A percentile compares a stretch with the other conserved stretches of the same genome.
Conservation (phyloP, 2,329 filamentous ascomycete species). For the Monosporascus ibericus region DNA sequence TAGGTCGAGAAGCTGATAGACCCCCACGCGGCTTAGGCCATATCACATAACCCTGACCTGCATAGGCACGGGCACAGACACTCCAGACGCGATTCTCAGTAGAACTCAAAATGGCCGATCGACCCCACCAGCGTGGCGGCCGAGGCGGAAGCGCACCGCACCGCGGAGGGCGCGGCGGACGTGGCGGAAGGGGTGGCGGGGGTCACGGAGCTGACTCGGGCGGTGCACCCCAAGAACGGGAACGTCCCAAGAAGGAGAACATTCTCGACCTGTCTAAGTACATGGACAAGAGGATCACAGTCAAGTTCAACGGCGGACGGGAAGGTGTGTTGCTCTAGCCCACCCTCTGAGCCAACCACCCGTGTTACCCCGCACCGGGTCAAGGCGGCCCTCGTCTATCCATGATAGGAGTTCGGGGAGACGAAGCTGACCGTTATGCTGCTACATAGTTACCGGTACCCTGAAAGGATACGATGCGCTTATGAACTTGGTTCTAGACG, state of each 20-base stretch:
- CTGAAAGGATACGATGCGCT: slow-evolving; percentile 95
- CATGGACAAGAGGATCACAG: slow-evolving; percentile 90
- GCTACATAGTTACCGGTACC: slow-evolving; percentile 65
- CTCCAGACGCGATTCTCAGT: slow-evolving; percentile 4
- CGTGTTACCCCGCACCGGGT: not conserved
- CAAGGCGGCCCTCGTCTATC: not conserved
- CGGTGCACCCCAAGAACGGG: slow-evolving; percentile 46
- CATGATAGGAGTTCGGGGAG: not conserved
- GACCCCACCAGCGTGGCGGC: slow-evolving; percentile 42
- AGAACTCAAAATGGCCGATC: slow-evolving; percentile 41
- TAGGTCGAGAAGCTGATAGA: not conserved
- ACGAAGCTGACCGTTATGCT: not conserved
- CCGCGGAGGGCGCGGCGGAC: slow-evolving; percentile 32
- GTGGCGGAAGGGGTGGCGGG: slow-evolving; percentile 30
- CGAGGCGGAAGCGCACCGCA: slow-evolving; percentile 36
- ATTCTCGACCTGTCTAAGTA: slow-evolving; percentile 94
- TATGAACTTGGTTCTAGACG: slow-evolving; percentile 95
- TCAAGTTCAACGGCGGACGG: slow-evolving; percentile 93
- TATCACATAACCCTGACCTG: not conserved
- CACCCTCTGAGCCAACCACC: slow-evolving; percentile 1
- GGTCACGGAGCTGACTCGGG: slow-evolving; percentile 36
- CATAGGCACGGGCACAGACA: not conserved
- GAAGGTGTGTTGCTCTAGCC: slow-evolving; percentile 56
- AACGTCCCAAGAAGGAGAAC: slow-evolving; percentile 95
- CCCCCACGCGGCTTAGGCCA: not conserved